Conservation (phyloP, 352 stramenopile species). For the Pythium dissotocum region DNA sequence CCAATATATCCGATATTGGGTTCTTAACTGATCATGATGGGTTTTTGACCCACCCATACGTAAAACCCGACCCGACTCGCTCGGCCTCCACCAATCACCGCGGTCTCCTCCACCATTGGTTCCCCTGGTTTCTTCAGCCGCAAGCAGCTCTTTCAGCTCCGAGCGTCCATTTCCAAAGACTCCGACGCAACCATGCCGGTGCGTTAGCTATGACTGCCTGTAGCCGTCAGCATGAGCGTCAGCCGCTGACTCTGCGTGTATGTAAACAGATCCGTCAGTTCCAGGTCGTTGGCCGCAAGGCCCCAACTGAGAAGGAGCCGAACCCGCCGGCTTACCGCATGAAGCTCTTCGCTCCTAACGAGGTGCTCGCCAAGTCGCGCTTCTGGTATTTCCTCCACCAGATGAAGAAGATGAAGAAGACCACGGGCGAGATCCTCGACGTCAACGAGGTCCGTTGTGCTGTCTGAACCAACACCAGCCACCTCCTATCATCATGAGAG, state of each 20-base stretch:
- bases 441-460: constrained; percentile 93
- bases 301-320: constrained; percentile 96
- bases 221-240: too few species aligned
- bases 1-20: too few species aligned
- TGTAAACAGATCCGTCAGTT: constrained; percentile 95
- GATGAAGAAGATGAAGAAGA: constrained; percentile 99
- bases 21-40: too few species aligned
- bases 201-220: not conserved
- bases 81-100: not conserved
- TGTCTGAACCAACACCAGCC: not conserved
- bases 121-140: not conserved
- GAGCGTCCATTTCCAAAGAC: constrained; percentile 24
- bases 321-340: constrained; percentile 99
- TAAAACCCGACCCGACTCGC: not conserved
- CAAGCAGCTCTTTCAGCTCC: not conserved
- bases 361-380: constrained; percentile 98
- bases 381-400: constrained; percentile 99
- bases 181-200: constrained; percentile 33
- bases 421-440: constrained; percentile 99
- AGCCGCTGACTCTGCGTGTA: not conserved
- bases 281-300: constrained; percentile 99
- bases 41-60: too few species aligned
- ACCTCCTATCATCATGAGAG: too few species aligned
- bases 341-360: constrained; percentile 96
- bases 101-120: not conserved